Base-by-base conservation (phyloP, 2,329 filamentous ascomycete genomes). In the Pyricularia pennisetigena region DNA sequence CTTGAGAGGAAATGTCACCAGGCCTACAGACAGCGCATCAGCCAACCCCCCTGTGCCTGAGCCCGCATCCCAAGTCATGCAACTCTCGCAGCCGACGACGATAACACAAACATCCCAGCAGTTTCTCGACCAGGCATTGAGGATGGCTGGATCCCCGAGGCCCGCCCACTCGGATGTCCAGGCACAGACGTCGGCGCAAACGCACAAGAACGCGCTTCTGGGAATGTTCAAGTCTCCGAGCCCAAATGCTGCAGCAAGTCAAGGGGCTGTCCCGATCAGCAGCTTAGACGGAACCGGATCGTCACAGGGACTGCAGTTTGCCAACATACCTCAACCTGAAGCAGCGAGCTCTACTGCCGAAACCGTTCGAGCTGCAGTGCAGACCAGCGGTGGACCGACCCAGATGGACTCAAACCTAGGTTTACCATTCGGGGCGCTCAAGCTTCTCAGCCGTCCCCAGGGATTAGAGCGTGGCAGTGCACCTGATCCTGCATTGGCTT, bases 201-300 rank as follows among this genome's bases (percentile, higher is more conserved):
- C 35, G 5, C 72, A 72, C 41, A 68, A 69, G 26, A 71, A 30
- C 26, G 69, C 71, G 12, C 66, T 73, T 1, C 61, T 73, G 1
- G 70, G 67, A 61, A 72, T 72, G 78, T 86, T 88, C 75, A 86
- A 84, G 70, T 64, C 66, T 14, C 66, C 29, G 49, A 26, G 26
- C 5, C 20, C 66, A 23, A 35, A 32, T n/a, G 7, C 66, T 10
- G 57, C 66, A 10, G 57, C 5, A 32, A 14, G 4, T 8, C 24
- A 67, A 41, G 57, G 66, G 14, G 29, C n/a, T n/a, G 10, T 29
- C 9, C 8, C 35, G 10, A 66, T 54, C 64, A 54, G 35, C 64
- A n/a, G 10, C n/a, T 35, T 66, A 4, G 64, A 66, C 24, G 64
- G 64, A 2, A 28, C 28, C 3, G 64, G 23, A 5, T 28, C 32